Base-by-base conservation (phyloP, 2,329 filamentous ascomycete species). In the Blastomyces silverae region DNA sequence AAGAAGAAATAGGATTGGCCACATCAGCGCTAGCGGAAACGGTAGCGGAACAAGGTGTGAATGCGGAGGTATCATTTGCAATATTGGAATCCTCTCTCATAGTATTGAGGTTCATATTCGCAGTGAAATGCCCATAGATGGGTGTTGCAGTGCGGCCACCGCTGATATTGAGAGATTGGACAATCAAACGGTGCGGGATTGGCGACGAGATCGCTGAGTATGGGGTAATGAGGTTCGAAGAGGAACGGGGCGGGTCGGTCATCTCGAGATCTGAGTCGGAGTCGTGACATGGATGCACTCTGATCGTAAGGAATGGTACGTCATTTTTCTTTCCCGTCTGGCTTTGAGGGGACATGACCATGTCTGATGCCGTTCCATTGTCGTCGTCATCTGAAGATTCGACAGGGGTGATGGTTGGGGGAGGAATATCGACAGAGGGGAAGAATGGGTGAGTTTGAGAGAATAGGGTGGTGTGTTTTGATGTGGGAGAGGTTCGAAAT, bases 361-460 rank as follows among this genome's bases (percentile, higher is more conserved):
- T 65, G 31, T 57, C 52, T 15, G 39, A 63, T 8, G 44, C 31
- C 10, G 20, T 37, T 25, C 39, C 52, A 55, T 58, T 44, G 8
- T 63, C 71, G 34, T 77, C 75, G 34, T 77, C 73, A 31, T 76
- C 74, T 11, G 73, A 76, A 1, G 76, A 75, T 46, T 78, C 75
- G 22, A 70, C 70, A 0, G 76, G 75, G 1, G 74, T 78, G n/a
- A 76, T 65, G 37, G 70, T 68, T 11, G 59, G 64, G 13, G 37
- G 37, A 11, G 66, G 66, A 42, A 44, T 60, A 20, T 60, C 57
- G 13, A 31, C 57, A 20, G 46, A 22, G 20, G 57, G 25, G 8
- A 63, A 50, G 58, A 67, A 61, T 20, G 69, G 69, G 46, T 65
- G 62, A 57, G 53, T 57, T 62, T 71, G 68, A 31, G 68, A 61